A percentile compares a stretch with the other conserved stretches of the same genome.
Evolutionary conservation across 352 stramenopile genomes (phyloP).

Genomic region (Blastocystis hominis): DNA sequence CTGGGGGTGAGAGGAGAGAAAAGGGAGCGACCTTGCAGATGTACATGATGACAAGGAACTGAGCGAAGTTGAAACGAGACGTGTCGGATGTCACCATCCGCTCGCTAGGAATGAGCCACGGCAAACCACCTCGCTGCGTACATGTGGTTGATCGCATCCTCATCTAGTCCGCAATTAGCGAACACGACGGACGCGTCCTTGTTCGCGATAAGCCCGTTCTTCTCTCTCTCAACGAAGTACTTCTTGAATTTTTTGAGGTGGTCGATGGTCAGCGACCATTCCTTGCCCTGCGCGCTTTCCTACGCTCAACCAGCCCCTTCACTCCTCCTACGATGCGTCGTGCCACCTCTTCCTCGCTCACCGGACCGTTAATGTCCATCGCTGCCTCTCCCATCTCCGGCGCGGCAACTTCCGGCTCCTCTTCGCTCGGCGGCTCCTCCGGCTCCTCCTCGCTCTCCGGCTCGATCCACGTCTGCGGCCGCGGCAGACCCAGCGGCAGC

Average conservation of each 20-base stretch:
- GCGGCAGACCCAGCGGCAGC: background rate
- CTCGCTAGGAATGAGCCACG: background rate
- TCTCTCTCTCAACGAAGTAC: background rate
- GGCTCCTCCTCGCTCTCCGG: conserved; percentile 39
- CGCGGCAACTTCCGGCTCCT: background rate
- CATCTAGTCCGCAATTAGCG: background rate
- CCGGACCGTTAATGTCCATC: background rate
- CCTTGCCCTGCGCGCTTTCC: background rate
- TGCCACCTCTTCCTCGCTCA: background rate
- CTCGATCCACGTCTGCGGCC: conserved; percentile 40
- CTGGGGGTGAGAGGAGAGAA: background rate
- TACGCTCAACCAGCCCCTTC: background rate
- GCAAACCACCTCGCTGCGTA: background rate
- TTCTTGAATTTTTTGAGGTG: background rate
- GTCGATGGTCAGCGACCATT: background rate
- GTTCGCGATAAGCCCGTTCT: background rate
- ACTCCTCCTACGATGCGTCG: background rate
- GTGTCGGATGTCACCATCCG: background rate
- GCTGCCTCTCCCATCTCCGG: background rate
- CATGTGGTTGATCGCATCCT: background rate
- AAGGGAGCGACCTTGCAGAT: background rate
- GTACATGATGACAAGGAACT: conserved; percentile 35
- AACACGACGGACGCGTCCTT: background rate
- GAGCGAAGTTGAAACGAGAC: background rate
- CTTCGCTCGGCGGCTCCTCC: conserved; percentile 10